Percentiles rank a stretch among this genome's conserved stretches.
Evolutionary conservation across 805 yeast species (phyloP).

Genomic region (Metschnikowia continentalis): DNA sequence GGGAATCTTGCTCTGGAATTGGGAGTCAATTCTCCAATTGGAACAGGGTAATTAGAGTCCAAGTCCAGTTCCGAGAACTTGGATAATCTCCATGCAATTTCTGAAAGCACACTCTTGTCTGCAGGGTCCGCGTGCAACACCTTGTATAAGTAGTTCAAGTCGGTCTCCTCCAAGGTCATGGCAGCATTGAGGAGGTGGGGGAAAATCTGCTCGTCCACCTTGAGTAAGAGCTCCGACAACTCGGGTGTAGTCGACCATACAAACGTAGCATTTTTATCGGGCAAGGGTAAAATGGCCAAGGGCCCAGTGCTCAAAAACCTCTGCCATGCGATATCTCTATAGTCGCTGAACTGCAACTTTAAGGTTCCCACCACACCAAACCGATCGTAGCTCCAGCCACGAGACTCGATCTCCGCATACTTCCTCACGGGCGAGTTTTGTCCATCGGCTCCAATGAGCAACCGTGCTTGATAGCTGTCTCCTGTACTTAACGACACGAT

Average conservation of each 20-base stretch:
- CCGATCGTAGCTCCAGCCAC: slow-evolving; percentile 89
- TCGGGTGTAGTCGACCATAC: slow-evolving; percentile 92
- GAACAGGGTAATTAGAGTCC: slow-evolving; percentile 64
- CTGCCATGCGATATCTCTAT: slow-evolving; percentile 82
- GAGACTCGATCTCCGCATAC: slow-evolving; percentile 73
- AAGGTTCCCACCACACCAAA: slow-evolving; percentile 93
- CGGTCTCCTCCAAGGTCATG: slow-evolving; percentile 71
- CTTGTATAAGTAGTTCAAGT: slow-evolving; percentile 65
- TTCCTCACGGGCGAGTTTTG: slow-evolving; percentile 87
- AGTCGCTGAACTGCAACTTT: slow-evolving; percentile 68
- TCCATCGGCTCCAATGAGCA: slow-evolving; percentile 95
- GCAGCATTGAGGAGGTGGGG: slow-evolving; percentile 79
- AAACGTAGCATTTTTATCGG: slow-evolving; percentile 79
- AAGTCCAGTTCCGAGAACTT: slow-evolving; percentile 39
- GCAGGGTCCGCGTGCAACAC: slow-evolving; percentile 33
- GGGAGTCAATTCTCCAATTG: slow-evolving; percentile 53
- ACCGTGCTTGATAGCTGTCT: slow-evolving; percentile 55
- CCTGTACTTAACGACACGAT: slow-evolving; percentile 66
- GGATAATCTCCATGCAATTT: slow-evolving; percentile 67
- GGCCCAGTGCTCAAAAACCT: slow-evolving; percentile 91
- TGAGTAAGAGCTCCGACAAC: slow-evolving; percentile 57
- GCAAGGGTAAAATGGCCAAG: slow-evolving; percentile 83
- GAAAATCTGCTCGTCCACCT: slow-evolving; percentile 59
- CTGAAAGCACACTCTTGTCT: slow-evolving; percentile 53
- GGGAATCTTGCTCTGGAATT: slow-evolving; percentile 86